A percentile compares a stretch with the other conserved stretches of the same genome.
These are phyloP conservation scores for Pseudohalonectria lignicola DNA, from an alignment of 2,329 filamentous ascomycete species.

Conservation along the genomic window DNA sequence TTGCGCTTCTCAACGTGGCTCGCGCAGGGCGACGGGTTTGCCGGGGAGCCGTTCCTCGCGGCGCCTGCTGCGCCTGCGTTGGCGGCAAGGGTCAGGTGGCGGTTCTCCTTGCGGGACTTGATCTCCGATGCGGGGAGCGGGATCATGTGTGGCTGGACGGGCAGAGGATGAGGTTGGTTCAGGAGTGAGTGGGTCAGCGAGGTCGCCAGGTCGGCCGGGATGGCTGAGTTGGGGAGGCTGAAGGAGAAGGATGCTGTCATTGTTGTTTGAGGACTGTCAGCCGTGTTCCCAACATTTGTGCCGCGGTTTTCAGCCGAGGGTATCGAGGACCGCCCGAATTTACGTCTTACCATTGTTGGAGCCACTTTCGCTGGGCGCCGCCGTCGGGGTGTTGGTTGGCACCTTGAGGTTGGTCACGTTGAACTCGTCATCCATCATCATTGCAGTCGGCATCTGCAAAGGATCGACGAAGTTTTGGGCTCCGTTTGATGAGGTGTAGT, in stretches of 20 bases:
- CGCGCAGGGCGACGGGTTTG: conserved; percentile 8
- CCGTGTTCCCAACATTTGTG: neutral
- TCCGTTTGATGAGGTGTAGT: conserved; percentile 18
- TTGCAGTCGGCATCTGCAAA: conserved; percentile 17
- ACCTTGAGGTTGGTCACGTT: conserved; percentile 20
- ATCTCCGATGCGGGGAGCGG: conserved; percentile 22
- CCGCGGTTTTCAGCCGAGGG: no score
- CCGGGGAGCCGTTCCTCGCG: conserved; percentile 6
- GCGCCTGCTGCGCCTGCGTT: no score
- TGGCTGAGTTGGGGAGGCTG: conserved; percentile 11
- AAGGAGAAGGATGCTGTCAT: conserved; percentile 7
- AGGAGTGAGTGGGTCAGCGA: conserved; percentile 36
- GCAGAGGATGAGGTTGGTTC: conserved; percentile 31
- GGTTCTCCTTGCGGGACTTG: conserved; percentile 33
- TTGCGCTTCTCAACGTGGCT: conserved; percentile 24
- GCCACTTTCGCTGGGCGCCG: conserved; percentile 5
- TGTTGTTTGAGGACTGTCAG: neutral
- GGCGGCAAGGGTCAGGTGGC: conserved; percentile 13
- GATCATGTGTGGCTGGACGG: conserved; percentile 18
- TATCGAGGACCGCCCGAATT: no score
- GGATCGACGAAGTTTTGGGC: conserved; percentile 9
- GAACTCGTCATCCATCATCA: conserved; percentile 21
- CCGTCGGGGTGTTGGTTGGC: conserved; percentile 30
- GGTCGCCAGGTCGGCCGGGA: conserved; percentile 25
- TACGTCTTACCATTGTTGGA: neutral